Evolutionary conservation across 2,329 filamentous ascomycete genomes (phyloP).

Genomic region (Neoarthrinium moseri): DNA sequence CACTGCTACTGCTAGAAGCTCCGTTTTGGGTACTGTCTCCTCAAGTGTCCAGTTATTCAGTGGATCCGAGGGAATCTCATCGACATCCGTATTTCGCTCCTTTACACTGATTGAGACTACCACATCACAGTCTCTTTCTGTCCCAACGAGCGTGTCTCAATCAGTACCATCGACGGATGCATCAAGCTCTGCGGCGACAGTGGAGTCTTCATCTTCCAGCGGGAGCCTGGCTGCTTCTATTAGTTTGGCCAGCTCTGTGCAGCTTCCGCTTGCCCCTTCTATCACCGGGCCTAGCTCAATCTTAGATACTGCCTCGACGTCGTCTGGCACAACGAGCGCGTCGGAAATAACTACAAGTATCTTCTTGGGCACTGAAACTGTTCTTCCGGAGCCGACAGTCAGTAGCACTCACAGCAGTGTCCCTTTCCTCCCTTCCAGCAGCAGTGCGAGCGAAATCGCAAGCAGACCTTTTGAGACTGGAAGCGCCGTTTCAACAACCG

Average conservation of each 20-base stretch:
- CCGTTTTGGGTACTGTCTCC: not conserved
- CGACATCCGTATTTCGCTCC: constrained; percentile 6
- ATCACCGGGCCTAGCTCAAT: not conserved
- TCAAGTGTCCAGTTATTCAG: too few species aligned
- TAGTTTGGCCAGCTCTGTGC: not conserved
- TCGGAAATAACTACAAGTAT: too few species aligned
- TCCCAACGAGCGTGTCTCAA: not conserved
- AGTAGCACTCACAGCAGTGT: not conserved
- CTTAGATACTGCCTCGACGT: not conserved
- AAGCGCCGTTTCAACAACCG: too few species aligned
- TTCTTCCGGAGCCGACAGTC: too few species aligned
- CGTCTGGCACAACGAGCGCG: too few species aligned
- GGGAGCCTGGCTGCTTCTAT: too few species aligned
- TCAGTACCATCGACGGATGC: not conserved
- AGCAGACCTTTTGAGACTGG: too few species aligned
- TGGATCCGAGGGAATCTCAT: not conserved
- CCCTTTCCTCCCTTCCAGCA: not conserved
- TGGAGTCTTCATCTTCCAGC: too few species aligned
- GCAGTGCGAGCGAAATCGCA: not conserved
- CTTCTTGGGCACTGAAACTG: too few species aligned
- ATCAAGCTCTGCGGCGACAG: too few species aligned
- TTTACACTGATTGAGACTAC: constrained; percentile 11
- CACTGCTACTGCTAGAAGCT: not conserved
- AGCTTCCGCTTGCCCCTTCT: not conserved
- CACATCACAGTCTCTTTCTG: not conserved